phyloP scores from a whole-genome alignment of 257 asterid species.

The Solanum dulcamara region DNA sequence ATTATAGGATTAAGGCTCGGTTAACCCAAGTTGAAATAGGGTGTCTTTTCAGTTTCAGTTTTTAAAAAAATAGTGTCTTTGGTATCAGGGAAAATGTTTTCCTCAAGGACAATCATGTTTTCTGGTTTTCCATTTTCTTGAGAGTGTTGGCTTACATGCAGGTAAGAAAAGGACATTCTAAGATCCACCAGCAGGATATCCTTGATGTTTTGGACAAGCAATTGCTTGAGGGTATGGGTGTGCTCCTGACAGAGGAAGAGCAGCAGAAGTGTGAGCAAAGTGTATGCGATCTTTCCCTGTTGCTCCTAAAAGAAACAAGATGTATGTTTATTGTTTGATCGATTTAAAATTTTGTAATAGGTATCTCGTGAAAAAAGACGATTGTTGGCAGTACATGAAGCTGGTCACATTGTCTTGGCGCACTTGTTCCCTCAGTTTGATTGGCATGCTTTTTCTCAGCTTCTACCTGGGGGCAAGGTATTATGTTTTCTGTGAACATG shows the following conservation, averaged over 20 bases:
- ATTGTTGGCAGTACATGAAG: constrained; percentile 95
- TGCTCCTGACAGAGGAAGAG: constrained; percentile 98
- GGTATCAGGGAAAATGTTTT: not conserved
- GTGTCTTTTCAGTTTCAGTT: not conserved
- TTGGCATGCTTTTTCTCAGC: constrained; percentile 99
- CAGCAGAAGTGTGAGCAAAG: constrained; percentile 83
- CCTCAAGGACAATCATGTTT: not conserved
- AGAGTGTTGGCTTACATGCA: constrained; percentile 10
- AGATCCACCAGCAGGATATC: constrained; percentile 79
- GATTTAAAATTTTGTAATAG: constrained; percentile 16
- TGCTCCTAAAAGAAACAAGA: constrained; percentile 1
- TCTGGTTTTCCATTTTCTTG: not conserved
- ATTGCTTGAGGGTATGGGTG: constrained; percentile 99
- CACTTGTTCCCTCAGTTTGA: constrained; percentile 92
- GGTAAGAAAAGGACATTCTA: constrained; percentile 84
- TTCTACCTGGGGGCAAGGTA: constrained; percentile 98
- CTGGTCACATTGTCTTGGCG: constrained; percentile 94
- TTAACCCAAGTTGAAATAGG: not conserved
- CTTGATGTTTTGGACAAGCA: constrained; percentile 93
- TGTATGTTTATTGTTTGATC: not conserved
- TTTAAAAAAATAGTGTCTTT: not conserved
- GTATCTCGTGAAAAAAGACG: constrained; percentile 69
- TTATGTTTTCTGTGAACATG: not conserved
- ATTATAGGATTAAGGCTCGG: not conserved
- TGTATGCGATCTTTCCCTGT: constrained; percentile 34